Percentiles rank a stretch among this genome's conserved stretches.
phyloP scores from a whole-genome alignment of 176 grass and related monocot species.

The Paspalum vaginatum region DNA sequence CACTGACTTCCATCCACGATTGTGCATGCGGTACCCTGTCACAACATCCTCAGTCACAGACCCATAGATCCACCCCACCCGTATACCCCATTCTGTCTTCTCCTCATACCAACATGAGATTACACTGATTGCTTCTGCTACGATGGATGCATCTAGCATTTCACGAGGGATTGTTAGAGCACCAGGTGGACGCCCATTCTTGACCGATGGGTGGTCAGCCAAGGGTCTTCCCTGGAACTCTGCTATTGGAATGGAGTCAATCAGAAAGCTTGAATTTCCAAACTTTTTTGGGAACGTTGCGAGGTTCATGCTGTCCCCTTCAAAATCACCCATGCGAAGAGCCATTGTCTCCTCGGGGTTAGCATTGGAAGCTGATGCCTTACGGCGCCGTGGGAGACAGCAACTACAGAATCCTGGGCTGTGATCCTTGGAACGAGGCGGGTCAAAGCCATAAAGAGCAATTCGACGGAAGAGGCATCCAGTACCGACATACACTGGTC shows the following conservation, averaged over 20 bases:
- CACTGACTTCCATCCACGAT: constrained; percentile 95
- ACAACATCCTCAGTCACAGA: constrained; percentile 97
- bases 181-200: constrained; percentile 84
- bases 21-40: constrained; percentile 98
- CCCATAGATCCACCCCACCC: constrained; percentile 96
- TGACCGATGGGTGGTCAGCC: constrained; percentile 89
- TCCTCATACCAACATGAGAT: constrained; percentile 99
- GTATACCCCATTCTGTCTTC: constrained; percentile 92
- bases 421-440: constrained; percentile 81
- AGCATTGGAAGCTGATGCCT: constrained; percentile 41
- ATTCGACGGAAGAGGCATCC: constrained; percentile 98
- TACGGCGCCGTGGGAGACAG: constrained; percentile 65
- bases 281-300: constrained; percentile 90
- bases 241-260: constrained; percentile 90
- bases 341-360: constrained; percentile 79
- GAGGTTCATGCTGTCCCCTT: constrained; percentile 79
- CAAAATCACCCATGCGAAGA: constrained; percentile 81
- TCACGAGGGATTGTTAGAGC: constrained; percentile 87
- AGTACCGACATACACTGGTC: constrained; percentile 93
- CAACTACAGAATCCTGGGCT: constrained; percentile 62
- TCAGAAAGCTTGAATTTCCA: constrained; percentile 90
- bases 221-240: constrained; percentile 94
- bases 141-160: constrained; percentile 81
- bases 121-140: constrained; percentile 94
- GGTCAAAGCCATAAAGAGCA: constrained; percentile 93